phyloP scores from a whole-genome alignment of 352 stramenopile genomes.

The Thraustochytrium sp. region DNA sequence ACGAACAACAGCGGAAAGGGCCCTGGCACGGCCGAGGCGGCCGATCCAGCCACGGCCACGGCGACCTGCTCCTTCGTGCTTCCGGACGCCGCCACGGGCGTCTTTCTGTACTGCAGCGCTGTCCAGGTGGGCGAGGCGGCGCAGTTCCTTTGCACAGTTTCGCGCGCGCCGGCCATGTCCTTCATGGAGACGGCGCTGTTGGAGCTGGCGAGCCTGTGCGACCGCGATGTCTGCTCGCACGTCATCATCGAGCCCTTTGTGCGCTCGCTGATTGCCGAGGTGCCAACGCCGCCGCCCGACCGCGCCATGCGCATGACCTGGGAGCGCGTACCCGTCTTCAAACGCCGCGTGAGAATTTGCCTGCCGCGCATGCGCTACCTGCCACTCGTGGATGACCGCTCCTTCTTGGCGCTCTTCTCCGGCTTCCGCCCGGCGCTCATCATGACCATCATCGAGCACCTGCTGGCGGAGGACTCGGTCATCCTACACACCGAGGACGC shows the following conservation, averaged over 20 bases:
- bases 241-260: slow-evolving; percentile 39
- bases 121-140: not conserved
- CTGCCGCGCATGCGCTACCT: not conserved
- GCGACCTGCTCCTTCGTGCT: slow-evolving; percentile 5
- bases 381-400: not conserved
- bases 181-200: slow-evolving; percentile 24
- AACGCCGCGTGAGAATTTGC: not conserved
- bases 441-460: slow-evolving; percentile 8
- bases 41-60: too few relatives aligned
- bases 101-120: not conserved
- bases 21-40: too few relatives aligned
- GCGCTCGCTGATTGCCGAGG: not conserved
- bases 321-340: slow-evolving; percentile 9
- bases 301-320: not conserved
- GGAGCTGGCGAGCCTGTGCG: slow-evolving; percentile 18
- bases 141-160: slow-evolving; percentile 16
- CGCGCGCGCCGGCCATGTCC: slow-evolving; percentile 1
- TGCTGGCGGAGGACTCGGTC: slow-evolving; percentile 4
- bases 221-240: not conserved
- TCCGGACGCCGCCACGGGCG: not conserved
- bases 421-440: not conserved
- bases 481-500: not conserved
- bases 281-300: not conserved
- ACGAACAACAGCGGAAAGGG: too few relatives aligned
- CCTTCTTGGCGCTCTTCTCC: not conserved